A percentile compares a stretch with the other conserved stretches of the same genome.
Conservation (phyloP, 1,284 basidiomycete genomes). For the Rhodofomes roseus region DNA sequence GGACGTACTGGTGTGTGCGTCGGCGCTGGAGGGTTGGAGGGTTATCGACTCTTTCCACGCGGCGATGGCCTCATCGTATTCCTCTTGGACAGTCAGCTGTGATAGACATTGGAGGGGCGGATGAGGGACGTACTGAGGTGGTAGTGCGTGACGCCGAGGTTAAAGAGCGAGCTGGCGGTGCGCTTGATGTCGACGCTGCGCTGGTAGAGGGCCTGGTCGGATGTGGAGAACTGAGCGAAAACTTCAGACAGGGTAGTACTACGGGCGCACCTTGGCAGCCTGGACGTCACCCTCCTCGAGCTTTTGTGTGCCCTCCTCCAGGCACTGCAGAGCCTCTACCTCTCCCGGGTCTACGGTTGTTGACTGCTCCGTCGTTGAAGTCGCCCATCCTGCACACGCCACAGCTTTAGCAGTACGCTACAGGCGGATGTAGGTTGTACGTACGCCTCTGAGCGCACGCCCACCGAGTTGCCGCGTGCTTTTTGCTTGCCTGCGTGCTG, state of each 20-base stretch:
- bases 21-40: conserved; percentile 81
- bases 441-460: not conserved
- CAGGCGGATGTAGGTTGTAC: not conserved
- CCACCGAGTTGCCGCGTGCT: not conserved
- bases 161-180: conserved; percentile 82
- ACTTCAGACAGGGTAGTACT: not conserved
- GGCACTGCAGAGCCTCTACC: conserved; percentile 73
- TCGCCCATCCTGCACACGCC: conserved; percentile 67
- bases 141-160: conserved; percentile 86
- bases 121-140: conserved; percentile 64
- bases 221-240: not conserved
- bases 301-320: conserved; percentile 85
- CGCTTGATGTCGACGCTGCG: conserved; percentile 81
- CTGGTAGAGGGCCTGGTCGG: conserved; percentile 53
- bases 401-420: not conserved
- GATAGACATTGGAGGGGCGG: not conserved
- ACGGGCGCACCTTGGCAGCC: conserved; percentile 54
- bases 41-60: conserved; percentile 86
- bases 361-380: conserved; percentile 77
- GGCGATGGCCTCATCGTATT: conserved; percentile 80
- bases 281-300: conserved; percentile 89
- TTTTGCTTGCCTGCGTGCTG: not conserved
- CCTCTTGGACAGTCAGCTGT: conserved; percentile 49
- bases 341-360: conserved; percentile 83
- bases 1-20: conserved; percentile 91